Base-by-base conservation (phyloP, 2,329 filamentous ascomycete genomes). In the Bretziella fagacearum region DNA sequence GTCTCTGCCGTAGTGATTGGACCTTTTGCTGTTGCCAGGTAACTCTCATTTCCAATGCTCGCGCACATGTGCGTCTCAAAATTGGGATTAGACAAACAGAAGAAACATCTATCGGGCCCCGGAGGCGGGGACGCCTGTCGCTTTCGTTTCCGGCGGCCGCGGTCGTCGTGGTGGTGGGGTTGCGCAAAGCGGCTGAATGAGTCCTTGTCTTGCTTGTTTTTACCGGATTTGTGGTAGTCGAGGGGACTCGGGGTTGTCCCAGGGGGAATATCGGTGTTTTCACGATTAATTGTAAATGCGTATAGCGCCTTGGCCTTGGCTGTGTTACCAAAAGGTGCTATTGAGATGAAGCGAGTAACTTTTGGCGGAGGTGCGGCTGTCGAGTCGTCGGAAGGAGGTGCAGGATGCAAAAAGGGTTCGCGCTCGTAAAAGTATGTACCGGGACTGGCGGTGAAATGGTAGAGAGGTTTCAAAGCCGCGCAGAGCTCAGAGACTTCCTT, bases 1-100 rank as follows among this genome's bases (percentile, higher is more conserved):
- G 79, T 87, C 6, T 72, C 65, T 0, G 73, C 62, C 1, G 77
- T 81, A 1, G 84, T 79, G 1, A 98, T 69, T 4, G 91, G 87
- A 0, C 91, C 91, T 61, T 94, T 95, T 50, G 91, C 85, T 20
- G 82, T 91, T 23, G 91, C 93, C 47, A 96, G 64, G 60, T 96
- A 96, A 46, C 78, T 73, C 51, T 93, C 82, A 15, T 86, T 79
- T 46, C 84, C 91, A 53, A 98, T 89, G 22, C 82, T 86, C 53
- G 82, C 81, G 56, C 95, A 81, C 62, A 98, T 81, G 63, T 98
- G 89, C 1, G 80, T 81, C 45, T 83, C 81, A 37, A 91, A 68
- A 51, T 81, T 81, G 4, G 82, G 77, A 60, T 93, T 95, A 4
- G 84, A 87, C 8, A 98, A 71, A 59, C 91, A 98, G 66, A 98